A percentile compares a stretch with the other conserved stretches of the same genome.
These are phyloP conservation scores for Cordyceps pruinosa DNA, from an alignment of 2,329 filamentous ascomycete species.

Conservation along the genomic window DNA sequence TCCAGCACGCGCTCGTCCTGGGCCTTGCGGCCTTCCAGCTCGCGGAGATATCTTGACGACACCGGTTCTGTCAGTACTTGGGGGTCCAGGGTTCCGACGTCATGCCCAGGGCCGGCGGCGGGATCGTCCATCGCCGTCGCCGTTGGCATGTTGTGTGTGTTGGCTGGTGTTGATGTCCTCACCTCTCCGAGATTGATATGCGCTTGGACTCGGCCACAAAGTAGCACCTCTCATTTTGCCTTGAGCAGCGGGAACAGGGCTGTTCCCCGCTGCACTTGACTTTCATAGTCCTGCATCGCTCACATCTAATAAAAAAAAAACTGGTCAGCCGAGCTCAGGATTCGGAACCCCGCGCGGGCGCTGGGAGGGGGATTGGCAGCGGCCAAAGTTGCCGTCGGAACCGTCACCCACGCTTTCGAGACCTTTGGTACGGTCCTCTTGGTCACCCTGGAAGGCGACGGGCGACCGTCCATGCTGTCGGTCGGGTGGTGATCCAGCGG, in stretches of 20 bases:
- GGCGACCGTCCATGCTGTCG: slow-evolving; percentile 5
- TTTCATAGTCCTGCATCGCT: slow-evolving; percentile 20
- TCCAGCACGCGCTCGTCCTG: slow-evolving; percentile 4
- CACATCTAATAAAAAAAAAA: slow-evolving; percentile 25
- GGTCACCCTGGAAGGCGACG: slow-evolving; percentile 8
- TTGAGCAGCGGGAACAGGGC: slow-evolving; percentile 18
- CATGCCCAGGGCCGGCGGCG: background rate
- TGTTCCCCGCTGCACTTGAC: slow-evolving; percentile 20
- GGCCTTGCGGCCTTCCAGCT: slow-evolving; percentile 10
- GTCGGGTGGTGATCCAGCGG: background rate
- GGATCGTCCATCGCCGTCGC: background rate
- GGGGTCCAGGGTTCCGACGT: background rate
- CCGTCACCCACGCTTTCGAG: slow-evolving; percentile 11
- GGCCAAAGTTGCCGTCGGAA: slow-evolving; percentile 10
- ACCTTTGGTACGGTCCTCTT: slow-evolving; percentile 11
- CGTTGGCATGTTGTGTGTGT: background rate
- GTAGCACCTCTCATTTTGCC: slow-evolving; percentile 17
- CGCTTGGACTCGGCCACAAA: slow-evolving; percentile 18
- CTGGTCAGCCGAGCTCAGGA: slow-evolving; percentile 3
- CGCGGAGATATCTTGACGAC: slow-evolving; percentile 9
- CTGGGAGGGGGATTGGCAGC: background rate
- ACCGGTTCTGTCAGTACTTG: background rate
- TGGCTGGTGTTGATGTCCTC: background rate
- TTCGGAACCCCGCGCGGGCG: background rate
- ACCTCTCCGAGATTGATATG: slow-evolving; percentile 19